These are phyloP conservation scores for Discostella pseudostelligera DNA, from an alignment of 108 stramenopile species.

Conservation along the genomic window DNA sequence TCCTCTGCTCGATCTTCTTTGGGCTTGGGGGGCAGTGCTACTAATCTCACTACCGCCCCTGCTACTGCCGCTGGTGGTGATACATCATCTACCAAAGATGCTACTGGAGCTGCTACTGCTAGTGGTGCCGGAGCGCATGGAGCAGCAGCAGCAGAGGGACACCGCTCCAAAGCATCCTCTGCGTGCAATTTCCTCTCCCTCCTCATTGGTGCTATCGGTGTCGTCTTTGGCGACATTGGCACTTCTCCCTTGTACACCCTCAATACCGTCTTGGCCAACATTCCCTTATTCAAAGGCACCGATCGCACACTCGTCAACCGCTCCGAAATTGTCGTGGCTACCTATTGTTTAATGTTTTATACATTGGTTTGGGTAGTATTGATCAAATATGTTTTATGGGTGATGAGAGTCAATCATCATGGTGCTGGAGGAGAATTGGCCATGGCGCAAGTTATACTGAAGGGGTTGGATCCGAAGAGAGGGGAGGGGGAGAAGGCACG, in stretches of 20 bases:
- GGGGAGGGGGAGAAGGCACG: not conserved
- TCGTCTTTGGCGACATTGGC: slow-evolving; percentile 8
- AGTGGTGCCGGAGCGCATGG: too few species aligned
- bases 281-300: slow-evolving; percentile 1
- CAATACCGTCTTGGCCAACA: not conserved
- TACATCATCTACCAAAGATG: too few species aligned
- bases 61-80: too few species aligned
- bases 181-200: not conserved
- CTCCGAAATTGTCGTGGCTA: slow-evolving; percentile 1
- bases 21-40: too few species aligned
- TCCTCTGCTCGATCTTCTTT: too few species aligned
- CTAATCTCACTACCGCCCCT: too few species aligned
- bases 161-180: not conserved
- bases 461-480: not conserved
- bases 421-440: slow-evolving; percentile 7
- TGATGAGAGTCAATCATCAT: slow-evolving; percentile 10
- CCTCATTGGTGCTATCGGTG: not conserved
- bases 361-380: slow-evolving; percentile 11
- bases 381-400: slow-evolving; percentile 10
- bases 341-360: slow-evolving; percentile 4
- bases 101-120: too few species aligned
- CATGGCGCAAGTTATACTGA: slow-evolving; percentile 7
- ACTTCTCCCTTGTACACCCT: slow-evolving; percentile 5
- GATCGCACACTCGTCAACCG: not conserved
- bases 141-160: too few species aligned